Evolutionary conservation across 345 rosid species (phyloP), one percentile per base, ranked within the genome.

Genomic region (Eucalyptus regnans): DNA sequence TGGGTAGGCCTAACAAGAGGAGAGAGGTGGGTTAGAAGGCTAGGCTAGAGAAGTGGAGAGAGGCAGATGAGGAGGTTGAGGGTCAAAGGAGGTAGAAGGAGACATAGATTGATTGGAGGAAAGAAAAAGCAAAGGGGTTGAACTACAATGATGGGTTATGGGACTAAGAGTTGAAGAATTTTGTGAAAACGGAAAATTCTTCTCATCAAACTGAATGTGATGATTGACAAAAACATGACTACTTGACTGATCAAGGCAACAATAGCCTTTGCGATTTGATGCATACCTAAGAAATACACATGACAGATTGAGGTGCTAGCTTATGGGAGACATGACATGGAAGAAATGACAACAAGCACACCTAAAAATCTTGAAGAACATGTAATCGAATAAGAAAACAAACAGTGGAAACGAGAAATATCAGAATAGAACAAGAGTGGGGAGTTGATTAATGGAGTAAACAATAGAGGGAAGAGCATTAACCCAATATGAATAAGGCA

Each of bases 401-500:
- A 46, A 22, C 7, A 3, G 10, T 25, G 54, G 22, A 85, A 85
- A 23, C 1, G 13, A 23, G 86, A 85, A 46, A 20, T 46, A 48
- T 49, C 6, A 46, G 0, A 27, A 51, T 18, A 84, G 15, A 12
- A 50, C 7, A 27, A 3, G 18, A 27, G 22, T 46, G 16, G 23
- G 37, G 0, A 20, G 2, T 0, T n/a, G 0, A 23, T 85, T 85
- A 17, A 85, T 48, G 37, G 54, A 23, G 37, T 46, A 85, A 12
- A 46, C 56, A 17, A 27, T 23, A 23, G 86, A 18, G 18, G 27
- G 14, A 29, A 46, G 37, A 46, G 50, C 2, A 12, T 85, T 17
- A 1, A 85, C 56, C 86, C 41, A 7, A 85, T 46, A 85, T 85
- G 50, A 25, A 20, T 16, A 9, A 25, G 23, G 87, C 56, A 25